These are phyloP conservation scores for Tubosaeta sp. DNA, from an alignment of 768 basidiomycete genomes.

Conservation along the genomic window DNA sequence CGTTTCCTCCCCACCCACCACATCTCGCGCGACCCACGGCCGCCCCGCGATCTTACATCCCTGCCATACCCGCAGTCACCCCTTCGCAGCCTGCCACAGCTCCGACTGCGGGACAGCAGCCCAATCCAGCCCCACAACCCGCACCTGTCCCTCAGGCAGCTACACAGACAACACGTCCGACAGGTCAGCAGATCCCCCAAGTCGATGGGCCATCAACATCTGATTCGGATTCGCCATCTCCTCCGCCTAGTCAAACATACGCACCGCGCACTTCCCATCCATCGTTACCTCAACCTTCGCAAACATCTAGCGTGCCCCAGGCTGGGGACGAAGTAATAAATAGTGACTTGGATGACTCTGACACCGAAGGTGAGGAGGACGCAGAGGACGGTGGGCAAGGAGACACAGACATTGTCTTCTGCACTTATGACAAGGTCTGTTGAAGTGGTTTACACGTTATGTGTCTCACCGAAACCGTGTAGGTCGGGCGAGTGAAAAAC, in stretches of 20 bases:
- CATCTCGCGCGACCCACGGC: constrained; percentile 23
- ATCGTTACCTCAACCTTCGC: constrained; percentile 63
- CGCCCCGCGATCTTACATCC: constrained; percentile 21
- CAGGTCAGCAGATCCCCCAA: constrained; percentile 57
- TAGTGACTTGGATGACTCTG: constrained; percentile 94
- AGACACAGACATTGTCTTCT: constrained; percentile 92
- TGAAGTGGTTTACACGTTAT: neutral
- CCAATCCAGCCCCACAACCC: constrained; percentile 13
- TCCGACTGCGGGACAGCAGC: constrained; percentile 14
- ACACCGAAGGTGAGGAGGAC: constrained; percentile 82
- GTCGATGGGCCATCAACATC: constrained; percentile 73
- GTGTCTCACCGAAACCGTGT: constrained; percentile 1
- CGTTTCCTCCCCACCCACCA: constrained; percentile 41
- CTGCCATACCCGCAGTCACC: constrained; percentile 21
- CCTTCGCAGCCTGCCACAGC: constrained; percentile 12
- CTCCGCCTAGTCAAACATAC: constrained; percentile 56
- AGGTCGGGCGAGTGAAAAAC: constrained; percentile 99
- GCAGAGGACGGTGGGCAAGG: constrained; percentile 70
- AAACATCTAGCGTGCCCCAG: constrained; percentile 34
- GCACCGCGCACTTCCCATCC: constrained; percentile 72
- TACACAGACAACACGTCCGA: constrained; percentile 15
- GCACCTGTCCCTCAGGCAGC: constrained; percentile 14
- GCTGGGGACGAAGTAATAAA: constrained; percentile 83
- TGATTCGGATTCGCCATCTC: constrained; percentile 65
- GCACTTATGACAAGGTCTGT: constrained; percentile 94